Percentiles rank a stretch among this genome's conserved stretches.
These are phyloP conservation scores for Forsythia suspensa DNA, from an alignment of 257 asterid species.

Conservation along the genomic window DNA sequence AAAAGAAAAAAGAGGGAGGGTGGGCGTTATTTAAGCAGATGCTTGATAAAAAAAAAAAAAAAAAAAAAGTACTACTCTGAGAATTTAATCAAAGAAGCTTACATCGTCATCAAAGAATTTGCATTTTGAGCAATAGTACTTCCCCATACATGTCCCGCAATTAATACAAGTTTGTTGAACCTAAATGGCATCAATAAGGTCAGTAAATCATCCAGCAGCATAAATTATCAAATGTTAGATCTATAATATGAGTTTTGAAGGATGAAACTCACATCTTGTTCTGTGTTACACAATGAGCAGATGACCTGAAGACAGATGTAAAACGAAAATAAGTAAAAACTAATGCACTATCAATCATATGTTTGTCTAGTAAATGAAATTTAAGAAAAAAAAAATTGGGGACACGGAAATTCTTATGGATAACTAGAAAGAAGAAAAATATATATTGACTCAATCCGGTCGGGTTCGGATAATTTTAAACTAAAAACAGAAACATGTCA, in stretches of 20 bases:
- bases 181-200: slow-evolving; percentile 14
- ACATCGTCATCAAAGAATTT: slow-evolving; percentile 47
- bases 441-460: background rate
- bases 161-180: slow-evolving; percentile 38
- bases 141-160: slow-evolving; percentile 44
- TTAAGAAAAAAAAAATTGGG: background rate
- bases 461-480: too few species aligned
- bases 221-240: background rate
- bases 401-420: background rate
- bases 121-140: slow-evolving; percentile 41
- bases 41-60: background rate
- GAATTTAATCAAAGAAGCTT: background rate
- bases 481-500: background rate
- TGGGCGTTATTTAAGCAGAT: background rate
- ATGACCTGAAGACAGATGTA: slow-evolving; percentile 32
- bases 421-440: background rate
- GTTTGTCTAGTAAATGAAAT: background rate
- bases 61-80: background rate
- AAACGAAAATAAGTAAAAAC: background rate
- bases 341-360: background rate
- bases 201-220: background rate
- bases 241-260: background rate
- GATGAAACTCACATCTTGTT: slow-evolving; percentile 47
- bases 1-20: background rate
- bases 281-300: slow-evolving; percentile 42